These are phyloP conservation scores for Microsporum ferrugineum DNA, from an alignment of 2,329 filamentous ascomycete genomes.

Conservation along the genomic window DNA sequence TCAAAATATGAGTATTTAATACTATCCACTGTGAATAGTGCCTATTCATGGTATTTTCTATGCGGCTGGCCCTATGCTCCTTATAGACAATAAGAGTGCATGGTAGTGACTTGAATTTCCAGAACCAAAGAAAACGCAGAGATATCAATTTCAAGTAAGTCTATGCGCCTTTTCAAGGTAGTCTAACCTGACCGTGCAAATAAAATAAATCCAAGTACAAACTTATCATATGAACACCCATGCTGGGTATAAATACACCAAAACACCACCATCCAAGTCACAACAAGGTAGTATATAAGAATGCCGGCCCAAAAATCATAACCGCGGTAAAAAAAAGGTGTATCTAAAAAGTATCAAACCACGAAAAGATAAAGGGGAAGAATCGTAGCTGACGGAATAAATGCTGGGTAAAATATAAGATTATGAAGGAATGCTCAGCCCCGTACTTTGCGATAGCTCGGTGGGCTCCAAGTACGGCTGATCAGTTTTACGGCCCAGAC, in stretches of 20 bases:
- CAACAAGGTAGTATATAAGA: background rate
- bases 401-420: background rate
- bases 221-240: background rate
- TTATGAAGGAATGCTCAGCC: constrained; percentile 19
- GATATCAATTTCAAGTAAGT: background rate
- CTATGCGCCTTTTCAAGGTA: background rate
- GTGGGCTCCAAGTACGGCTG: constrained; percentile 72
- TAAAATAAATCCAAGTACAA: background rate
- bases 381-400: background rate
- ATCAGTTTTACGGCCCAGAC: constrained; percentile 82
- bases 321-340: background rate
- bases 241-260: background rate
- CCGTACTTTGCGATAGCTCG: constrained; percentile 82
- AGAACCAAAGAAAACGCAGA: background rate
- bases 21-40: background rate
- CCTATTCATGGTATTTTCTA: background rate
- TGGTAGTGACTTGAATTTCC: no score
- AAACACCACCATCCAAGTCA: background rate
- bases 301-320: background rate
- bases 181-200: background rate
- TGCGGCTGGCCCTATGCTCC: no score
- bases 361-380: background rate
- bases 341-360: background rate
- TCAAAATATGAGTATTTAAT: background rate
- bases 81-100: background rate